Evolutionary conservation across 768 basidiomycete genomes (phyloP), one percentile per base, ranked within the genome.

Genomic region (Tricholoma hemisulphureum): DNA sequence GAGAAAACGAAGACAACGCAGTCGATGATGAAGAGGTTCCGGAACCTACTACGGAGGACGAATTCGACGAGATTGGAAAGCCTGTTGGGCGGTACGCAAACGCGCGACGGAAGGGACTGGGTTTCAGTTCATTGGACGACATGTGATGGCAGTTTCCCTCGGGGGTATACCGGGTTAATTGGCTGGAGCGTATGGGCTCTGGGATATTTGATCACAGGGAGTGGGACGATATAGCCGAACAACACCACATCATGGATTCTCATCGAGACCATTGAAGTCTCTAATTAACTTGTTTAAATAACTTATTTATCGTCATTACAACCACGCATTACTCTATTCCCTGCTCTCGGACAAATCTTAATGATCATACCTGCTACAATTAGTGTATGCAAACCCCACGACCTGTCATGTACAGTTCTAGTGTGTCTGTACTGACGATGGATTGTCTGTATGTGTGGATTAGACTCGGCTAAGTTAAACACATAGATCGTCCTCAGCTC

Each of bases 41-140:
- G 20, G 81, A 79, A 57, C 73, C 77, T 41, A 84, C 81, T 37
- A 86, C 88, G 35, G 90, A 93, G 62, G 91, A 94, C 55, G 90
- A 93, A 67, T 83, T 85, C 56, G 87, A 86, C 61, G 89, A 91
- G 59, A 80, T 78, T 39, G 77, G 71, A 55, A 80, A 67, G 68
- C 82, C 83, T 53, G 88, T 83, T 10, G 91, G 91, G 31, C 78
- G 91, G 50, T 90, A 91, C 72, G 85, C 91, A 23, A 77, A 77
- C 65, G 73, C 75, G 63, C 74, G 80, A 63, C 68, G 79, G 70
- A 82, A 80, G 72, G 80, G 77, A 32, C 67, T 77, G 46, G 71
- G 74, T 29, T 77, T 79, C 56, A 75, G 73, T 45, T 63, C 72
- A 51, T 64, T 77, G 59, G 77, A 77, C 59, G 70, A 71, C 49